These are phyloP conservation scores for Colletotrichum gloeosporioides DNA, from an alignment of 2,329 filamentous ascomycete genomes.

Conservation along the genomic window DNA sequence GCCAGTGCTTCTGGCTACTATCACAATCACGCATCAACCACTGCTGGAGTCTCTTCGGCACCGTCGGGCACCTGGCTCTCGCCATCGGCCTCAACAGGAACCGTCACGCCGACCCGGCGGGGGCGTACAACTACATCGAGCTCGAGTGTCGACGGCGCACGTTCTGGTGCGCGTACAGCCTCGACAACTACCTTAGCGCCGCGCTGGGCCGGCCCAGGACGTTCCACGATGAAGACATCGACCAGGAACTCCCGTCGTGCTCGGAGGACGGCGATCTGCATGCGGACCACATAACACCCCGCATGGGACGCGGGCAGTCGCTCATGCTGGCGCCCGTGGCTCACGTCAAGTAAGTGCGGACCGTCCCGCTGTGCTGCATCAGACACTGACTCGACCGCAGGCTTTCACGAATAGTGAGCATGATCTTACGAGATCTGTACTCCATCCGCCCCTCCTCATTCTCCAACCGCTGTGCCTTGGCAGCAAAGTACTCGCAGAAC, in stretches of 20 bases:
- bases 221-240: constrained; percentile 70
- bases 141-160: constrained; percentile 46
- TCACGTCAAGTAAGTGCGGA: constrained; percentile 35
- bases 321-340: constrained; percentile 40
- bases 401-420: constrained; percentile 38
- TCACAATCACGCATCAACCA: constrained; percentile 51
- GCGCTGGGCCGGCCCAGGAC: constrained; percentile 65
- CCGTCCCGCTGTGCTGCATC: neutral
- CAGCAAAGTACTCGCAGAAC: constrained; percentile 32
- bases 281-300: constrained; percentile 14
- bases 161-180: constrained; percentile 69
- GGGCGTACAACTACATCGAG: constrained; percentile 36
- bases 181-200: constrained; percentile 69
- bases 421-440: constrained; percentile 39
- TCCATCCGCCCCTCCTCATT: constrained; percentile 38
- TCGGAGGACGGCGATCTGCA: constrained; percentile 52
- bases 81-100: constrained; percentile 46
- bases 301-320: constrained; percentile 23
- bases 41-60: constrained; percentile 52
- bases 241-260: constrained; percentile 61
- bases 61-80: constrained; percentile 40
- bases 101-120: constrained; percentile 24
- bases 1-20: constrained; percentile 49
- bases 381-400: constrained; percentile 13
- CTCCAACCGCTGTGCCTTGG: constrained; percentile 27